Evolutionary conservation across 306 rosid genomes (phyloP).

Genomic region (Dryas drummondii): DNA sequence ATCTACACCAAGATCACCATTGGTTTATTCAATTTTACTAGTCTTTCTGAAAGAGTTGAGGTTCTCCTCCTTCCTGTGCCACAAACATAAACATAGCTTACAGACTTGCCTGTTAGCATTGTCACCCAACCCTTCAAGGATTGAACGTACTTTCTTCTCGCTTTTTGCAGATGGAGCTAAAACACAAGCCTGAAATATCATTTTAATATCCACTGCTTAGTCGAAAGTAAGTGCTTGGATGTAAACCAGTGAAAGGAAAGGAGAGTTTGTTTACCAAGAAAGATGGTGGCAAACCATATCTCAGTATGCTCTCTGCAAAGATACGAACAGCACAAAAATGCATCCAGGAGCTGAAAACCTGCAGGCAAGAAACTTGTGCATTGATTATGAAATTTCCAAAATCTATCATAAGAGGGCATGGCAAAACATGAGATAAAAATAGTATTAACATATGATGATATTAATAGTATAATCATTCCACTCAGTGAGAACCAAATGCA

Average conservation of each 20-base stretch:
- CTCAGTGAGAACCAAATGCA: not conserved
- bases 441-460: not conserved
- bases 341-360: constrained; percentile 99
- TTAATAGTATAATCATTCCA: not conserved
- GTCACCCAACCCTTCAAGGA: constrained; percentile 78
- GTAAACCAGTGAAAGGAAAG: constrained; percentile 21
- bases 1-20: constrained; percentile 10
- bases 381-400: constrained; percentile 8
- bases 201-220: constrained; percentile 22
- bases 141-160: constrained; percentile 85
- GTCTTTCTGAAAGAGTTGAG: not conserved
- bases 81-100: constrained; percentile 13
- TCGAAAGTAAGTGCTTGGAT: constrained; percentile 12
- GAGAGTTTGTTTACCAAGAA: constrained; percentile 62
- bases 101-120: constrained; percentile 73
- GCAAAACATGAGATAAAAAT: not conserved
- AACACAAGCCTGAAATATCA: constrained; percentile 72
- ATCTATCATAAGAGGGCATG: constrained; percentile 8
- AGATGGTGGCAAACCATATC: constrained; percentile 91
- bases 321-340: constrained; percentile 83
- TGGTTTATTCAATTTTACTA: constrained; percentile 13
- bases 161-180: constrained; percentile 69
- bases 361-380: constrained; percentile 24
- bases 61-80: not conserved
- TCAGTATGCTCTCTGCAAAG: constrained; percentile 86